Conservation (phyloP, 192 early-diverging fungal species). For the Coemansia sp. region DNA sequence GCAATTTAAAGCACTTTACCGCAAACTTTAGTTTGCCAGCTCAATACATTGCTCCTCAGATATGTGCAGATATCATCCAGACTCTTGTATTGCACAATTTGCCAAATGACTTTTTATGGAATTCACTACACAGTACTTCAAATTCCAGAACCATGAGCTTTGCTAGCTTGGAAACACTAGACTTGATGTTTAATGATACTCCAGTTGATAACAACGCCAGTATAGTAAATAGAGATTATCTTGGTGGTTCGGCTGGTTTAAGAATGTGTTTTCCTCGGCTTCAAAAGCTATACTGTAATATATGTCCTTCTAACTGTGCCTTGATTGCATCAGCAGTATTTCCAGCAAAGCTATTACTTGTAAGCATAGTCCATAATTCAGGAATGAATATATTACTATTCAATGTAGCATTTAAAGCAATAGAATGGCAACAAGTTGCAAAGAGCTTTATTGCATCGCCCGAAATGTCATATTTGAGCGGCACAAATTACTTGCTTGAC, state of each 20-base stretch:
- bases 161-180: background rate
- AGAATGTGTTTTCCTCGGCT: background rate
- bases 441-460: background rate
- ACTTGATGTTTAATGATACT: background rate
- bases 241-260: background rate
- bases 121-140: background rate
- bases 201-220: background rate
- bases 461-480: background rate
- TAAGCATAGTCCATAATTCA: background rate
- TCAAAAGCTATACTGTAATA: background rate
- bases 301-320: background rate
- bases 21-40: background rate
- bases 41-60: background rate
- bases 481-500: conserved; percentile 1
- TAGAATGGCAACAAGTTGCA: background rate
- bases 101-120: background rate
- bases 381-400: background rate
- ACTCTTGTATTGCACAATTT: background rate
- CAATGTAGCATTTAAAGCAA: background rate
- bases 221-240: background rate
- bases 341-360: background rate
- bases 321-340: background rate
- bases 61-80: conserved; percentile 1
- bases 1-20: background rate
- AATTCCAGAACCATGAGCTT: background rate